These are phyloP conservation scores for Sporothrix variecibatus DNA, from an alignment of 2,329 filamentous ascomycete genomes.

Conservation along the genomic window DNA sequence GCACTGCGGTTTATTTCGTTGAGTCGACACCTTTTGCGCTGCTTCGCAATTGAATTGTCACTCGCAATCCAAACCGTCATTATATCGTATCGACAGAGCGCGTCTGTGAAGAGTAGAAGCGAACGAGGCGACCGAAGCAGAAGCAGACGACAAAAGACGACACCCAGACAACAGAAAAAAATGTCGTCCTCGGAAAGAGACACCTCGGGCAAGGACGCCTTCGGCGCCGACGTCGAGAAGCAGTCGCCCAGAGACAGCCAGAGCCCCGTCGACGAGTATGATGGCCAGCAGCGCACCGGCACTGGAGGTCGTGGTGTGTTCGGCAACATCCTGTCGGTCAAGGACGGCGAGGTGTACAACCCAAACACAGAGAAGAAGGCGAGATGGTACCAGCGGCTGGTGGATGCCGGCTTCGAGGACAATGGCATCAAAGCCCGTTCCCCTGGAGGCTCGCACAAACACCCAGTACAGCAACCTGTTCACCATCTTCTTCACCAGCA, in stretches of 20 bases:
- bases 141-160: background rate
- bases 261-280: background rate
- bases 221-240: constrained; percentile 32
- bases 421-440: constrained; percentile 60
- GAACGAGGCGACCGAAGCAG: background rate
- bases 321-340: constrained; percentile 34
- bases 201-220: constrained; percentile 7
- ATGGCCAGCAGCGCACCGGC: background rate
- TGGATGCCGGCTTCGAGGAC: constrained; percentile 52
- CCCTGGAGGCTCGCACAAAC: constrained; percentile 54
- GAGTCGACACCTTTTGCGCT: background rate
- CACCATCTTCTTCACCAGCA: constrained; percentile 61
- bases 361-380: constrained; percentile 36
- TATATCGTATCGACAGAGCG: background rate
- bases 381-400: constrained; percentile 46
- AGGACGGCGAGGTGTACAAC: constrained; percentile 41
- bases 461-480: constrained; percentile 58
- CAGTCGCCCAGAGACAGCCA: constrained; percentile 19
- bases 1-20: constrained; percentile 2
- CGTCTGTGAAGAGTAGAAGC: background rate
- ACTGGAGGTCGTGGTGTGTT: constrained; percentile 30
- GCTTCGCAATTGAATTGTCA: background rate
- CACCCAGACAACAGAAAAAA: background rate
- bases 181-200: constrained; percentile 27
- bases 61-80: background rate